Base-by-base conservation (phyloP, 495 filamentous ascomycete species). In the Thozetella sp. region DNA sequence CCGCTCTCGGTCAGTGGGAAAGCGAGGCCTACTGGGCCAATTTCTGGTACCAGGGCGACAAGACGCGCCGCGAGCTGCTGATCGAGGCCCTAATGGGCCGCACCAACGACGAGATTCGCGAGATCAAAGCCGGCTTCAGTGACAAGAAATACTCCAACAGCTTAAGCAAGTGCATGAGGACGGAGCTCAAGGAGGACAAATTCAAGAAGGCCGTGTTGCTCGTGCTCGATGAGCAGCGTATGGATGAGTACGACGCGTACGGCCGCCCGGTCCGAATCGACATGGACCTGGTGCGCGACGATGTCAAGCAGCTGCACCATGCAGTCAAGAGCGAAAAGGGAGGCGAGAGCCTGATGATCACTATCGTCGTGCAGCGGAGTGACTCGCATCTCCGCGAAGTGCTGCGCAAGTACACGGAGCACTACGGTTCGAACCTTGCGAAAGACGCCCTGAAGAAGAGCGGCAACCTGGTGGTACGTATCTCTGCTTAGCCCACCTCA, bases 1-100 rank as follows among this genome's bases (percentile, higher is more conserved):
- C 91, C 6, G 94, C 95, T 11, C 85, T 98, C 0, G 95, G 96
- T 2, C 81, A 86, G 50, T 99, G 92, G 90, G 95, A 97, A 77
- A 88, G 85, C 54, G 95, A 99, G 72, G 93, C 91, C 1, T 97
- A 95, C 80, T 99, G 95, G 92, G 94, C 96, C 50, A 99, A 98
- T 67, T 96, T 91, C 74, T 99, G 93, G 88, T 99, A 98, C 76
- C 95, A 98, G 70, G 88, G 90, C 34, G 88, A 91, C 61, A 91
- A 90, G 63, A 90, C 86, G 2, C 83, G 92, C 2, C 85, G 92
- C 20, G 92, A 99, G 70, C 77, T 99, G 22, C 83, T 99, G 48
- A 97, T 99, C 66, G 95, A 99, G 69, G 85, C 88, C 11, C 76
- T 99, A 15, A 95, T 98, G 83, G 95, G 95, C 0, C 86, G 93